Base-by-base conservation (phyloP, 2,329 filamentous ascomycete species). In the Epichloe sibirici region DNA sequence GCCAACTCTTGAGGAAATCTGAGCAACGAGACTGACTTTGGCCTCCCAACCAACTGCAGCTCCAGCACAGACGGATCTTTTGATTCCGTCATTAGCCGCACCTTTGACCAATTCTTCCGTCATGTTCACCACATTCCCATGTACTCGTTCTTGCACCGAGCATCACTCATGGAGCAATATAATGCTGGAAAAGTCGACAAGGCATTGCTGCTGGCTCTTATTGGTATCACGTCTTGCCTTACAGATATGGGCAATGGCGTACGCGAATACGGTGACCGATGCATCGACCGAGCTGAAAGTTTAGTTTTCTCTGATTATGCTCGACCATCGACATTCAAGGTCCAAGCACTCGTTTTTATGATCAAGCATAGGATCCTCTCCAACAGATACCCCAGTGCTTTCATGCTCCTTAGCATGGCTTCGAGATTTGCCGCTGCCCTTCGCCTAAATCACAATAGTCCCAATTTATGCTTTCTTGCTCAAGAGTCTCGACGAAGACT, bases 121-220 rank as follows among this genome's bases (percentile, higher is more conserved):
- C 74, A 80, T 59, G 71, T 81, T 42, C 77, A 81, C 63, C 78
- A 81, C 56, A 76, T 81, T 49, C 76, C 78, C 45, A 76, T 77
- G 58, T 78, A 77, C 65, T 78, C 76, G 11, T 81, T 81, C 53
- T 64, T 81, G 15, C 78, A 81, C 58, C 75, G 77, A 28, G 76
- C 77, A 12, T 81, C 78, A 2, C 72, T 81, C 25, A 79, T 79
- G 76, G 77, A 80, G 60, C 71, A 77, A 34, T 79, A 79, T 60
- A 74, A 78, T 56, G 72, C 75, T 4, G 77, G 76, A 47, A 76
- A 76, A 56, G 74, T 81, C 57, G 77, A 81, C 58, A 72, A 71
- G 42, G 68, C 76, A 2, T 66, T 81, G 6, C 66, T 81, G 4
- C 68, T 80, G 4, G 75, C 77, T 40, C 65, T 81, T 4, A 68